Evolutionary conservation across 2,329 filamentous ascomycete species (phyloP).

Genomic region (Hypoxylon rubiginosum): DNA sequence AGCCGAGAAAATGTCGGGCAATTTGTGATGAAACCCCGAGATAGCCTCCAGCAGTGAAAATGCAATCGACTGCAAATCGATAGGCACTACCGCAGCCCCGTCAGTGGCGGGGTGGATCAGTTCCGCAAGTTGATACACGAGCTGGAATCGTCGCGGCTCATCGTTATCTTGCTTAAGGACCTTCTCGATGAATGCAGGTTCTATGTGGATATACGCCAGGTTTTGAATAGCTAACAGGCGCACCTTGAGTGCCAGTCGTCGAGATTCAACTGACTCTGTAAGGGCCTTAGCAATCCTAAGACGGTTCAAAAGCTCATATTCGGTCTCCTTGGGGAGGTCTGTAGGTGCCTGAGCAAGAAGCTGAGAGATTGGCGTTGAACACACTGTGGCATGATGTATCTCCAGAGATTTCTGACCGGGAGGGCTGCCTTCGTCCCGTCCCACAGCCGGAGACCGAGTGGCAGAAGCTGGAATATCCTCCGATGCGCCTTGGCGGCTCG

Average conservation of each 20-base stretch:
- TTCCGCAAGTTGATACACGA: slow-evolving; percentile 93
- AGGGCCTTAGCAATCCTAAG: slow-evolving; percentile 88
- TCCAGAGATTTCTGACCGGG: slow-evolving; percentile 73
- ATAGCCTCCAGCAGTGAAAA: slow-evolving; percentile 88
- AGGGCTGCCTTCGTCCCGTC: slow-evolving; percentile 56
- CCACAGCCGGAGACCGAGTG: slow-evolving; percentile 57
- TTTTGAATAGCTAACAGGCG: slow-evolving; percentile 91
- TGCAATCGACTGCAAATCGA: slow-evolving; percentile 84
- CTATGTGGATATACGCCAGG: slow-evolving; percentile 87
- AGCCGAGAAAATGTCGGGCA: slow-evolving; percentile 87
- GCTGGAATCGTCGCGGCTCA: slow-evolving; percentile 87
- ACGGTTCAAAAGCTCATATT: slow-evolving; percentile 88
- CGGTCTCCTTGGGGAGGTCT: slow-evolving; percentile 78
- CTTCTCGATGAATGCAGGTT: slow-evolving; percentile 86
- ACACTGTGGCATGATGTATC: slow-evolving; percentile 69
- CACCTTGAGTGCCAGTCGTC: slow-evolving; percentile 82
- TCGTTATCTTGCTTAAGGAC: slow-evolving; percentile 89
- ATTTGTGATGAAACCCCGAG: slow-evolving; percentile 80
- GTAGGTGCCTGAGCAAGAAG: slow-evolving; percentile 68
- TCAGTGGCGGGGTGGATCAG: slow-evolving; percentile 86
- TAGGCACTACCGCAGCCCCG: slow-evolving; percentile 75
- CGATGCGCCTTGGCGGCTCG: slow-evolving; percentile 55
- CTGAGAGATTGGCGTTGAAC: slow-evolving; percentile 67
- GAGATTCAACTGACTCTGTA: slow-evolving; percentile 71
- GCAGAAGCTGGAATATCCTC: slow-evolving; percentile 62